Evolutionary conservation across 1,284 basidiomycete species (phyloP).

Genomic region (Rhodotorula sp.): DNA sequence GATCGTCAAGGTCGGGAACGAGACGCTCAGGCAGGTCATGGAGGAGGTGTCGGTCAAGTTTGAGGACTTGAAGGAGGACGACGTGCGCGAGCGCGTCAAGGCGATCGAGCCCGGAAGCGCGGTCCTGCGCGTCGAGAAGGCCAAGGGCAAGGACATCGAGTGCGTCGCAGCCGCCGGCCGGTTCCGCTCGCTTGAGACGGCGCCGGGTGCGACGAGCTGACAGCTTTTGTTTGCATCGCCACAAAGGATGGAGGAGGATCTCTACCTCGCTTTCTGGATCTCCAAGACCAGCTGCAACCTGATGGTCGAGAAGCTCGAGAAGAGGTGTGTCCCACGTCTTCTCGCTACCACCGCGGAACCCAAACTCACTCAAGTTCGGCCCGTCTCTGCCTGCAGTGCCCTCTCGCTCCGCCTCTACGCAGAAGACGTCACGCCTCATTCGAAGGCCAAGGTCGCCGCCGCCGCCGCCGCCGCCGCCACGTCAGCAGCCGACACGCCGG

Average conservation of each 20-base stretch:
- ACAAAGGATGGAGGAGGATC: constrained; percentile 65
- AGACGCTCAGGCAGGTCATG: constrained; percentile 62
- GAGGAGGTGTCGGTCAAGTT: constrained; percentile 48
- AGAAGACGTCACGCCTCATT: constrained; percentile 61
- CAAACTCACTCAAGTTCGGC: background rate
- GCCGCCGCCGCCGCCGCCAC: background rate
- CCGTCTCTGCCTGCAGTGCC: constrained; percentile 54
- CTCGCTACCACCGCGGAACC: too few relatives aligned
- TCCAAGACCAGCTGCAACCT: constrained; percentile 77
- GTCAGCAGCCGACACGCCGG: background rate
- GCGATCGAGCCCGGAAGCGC: constrained; percentile 65
- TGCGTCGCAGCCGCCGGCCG: too few relatives aligned
- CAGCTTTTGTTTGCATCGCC: too few relatives aligned
- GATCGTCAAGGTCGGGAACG: constrained; percentile 63
- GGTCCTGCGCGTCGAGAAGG: constrained; percentile 62
- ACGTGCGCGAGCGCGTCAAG: constrained; percentile 53
- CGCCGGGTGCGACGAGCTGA: too few relatives aligned
- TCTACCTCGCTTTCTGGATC: constrained; percentile 86
- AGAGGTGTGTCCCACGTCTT: constrained; percentile 59
- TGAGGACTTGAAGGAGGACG: constrained; percentile 59
- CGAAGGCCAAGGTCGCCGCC: constrained; percentile 8
- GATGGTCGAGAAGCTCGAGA: constrained; percentile 92
- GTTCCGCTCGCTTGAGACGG: too few relatives aligned
- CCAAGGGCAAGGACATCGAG: constrained; percentile 56
- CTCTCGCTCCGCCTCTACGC: constrained; percentile 75